Evolutionary conservation across 2,329 filamentous ascomycete species (phyloP), one percentile per base, ranked within the genome.

Genomic region (Fusarium pseudograminearum): DNA sequence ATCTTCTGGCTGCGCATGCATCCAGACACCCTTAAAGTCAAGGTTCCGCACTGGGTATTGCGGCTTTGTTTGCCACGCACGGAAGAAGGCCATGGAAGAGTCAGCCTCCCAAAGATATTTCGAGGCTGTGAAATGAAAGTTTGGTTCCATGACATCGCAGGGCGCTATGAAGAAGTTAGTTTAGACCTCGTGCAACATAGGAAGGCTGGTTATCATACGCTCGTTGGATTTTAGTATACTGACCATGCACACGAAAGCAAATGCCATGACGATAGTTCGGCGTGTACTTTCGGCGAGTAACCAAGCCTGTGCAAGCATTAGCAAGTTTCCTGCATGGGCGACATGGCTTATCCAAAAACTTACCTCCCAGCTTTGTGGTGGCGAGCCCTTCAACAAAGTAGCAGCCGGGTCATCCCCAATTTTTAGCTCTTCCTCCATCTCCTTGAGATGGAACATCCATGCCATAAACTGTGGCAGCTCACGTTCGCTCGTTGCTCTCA

Each of bases 351-450:
- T 11, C 26, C 24, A 18, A 34, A 9, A 40, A 68, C 76, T 57
- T 40, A 80, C 80, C 76, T 84, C 82, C 83, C 83, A 84, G 28
- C 73, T 80, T 53, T 78, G 73, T 1, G 83, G 82, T 24, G 79
- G 77, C 28, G 72, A 73, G 4, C 79, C 77, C 33, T 77, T 74
- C 34, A 76, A 59, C 47, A 60, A 67, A 6, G 62, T 52, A 22
- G 65, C 55, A 22, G 57, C 47, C 33, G 70, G 30, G 4, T 75
- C 68, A 45, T 78, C 56, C 44, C 65, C 63, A 53, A 72, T 46
- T 45, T 80, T 77, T 36, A 84, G 65, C 54, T 82, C 78, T 15
- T 77, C 73, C 47, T 73, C 76, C 22, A 80, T 28, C 26, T 69
- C 68, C 14, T 69, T 68, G 15, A 84, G 75, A 3, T 80, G 79